Evolutionary conservation across 306 rosid species (phyloP), one percentile per base, ranked within the genome.

Genomic region (Vicia villosa): DNA sequence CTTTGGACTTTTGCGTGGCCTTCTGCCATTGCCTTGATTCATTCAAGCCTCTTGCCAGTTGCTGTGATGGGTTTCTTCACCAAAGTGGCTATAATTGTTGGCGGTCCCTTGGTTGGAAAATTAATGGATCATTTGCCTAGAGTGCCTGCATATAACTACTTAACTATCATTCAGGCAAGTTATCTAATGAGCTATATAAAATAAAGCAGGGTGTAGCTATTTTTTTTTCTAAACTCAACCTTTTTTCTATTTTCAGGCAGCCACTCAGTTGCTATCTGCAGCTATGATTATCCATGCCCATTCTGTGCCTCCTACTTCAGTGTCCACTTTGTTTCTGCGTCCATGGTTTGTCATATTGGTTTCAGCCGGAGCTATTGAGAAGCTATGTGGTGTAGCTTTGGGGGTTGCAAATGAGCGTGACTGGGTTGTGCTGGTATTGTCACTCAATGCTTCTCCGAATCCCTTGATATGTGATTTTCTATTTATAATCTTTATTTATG

Each of bases 1-100:
- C 87, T 91, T 77, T 95, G 99, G 99, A 89, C 79, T 85, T 95
- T 95, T 50, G 96, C 99, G 63, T 95, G 97, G 99, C 99, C 99
- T 80, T 89, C 97, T 63, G 91, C 99, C 56, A 91, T 95, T 60
- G 99, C 97, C 47, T 73, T 95, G 82, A 86, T 89, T 66, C 96
- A 95, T 76, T 88, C 97, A 17, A 95, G 99, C 83, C 97, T 95
- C 77, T 80, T 89, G 68, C 99, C 99, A 2, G 97, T 95, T 75
- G 99, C 97, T 17, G 86, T 89, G 50, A 86, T 91, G 83, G 91
- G 95, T 64, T 95, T 95, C 85, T 82, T 91, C 78, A 76, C 92
- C 37, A 91, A 91, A 91, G 92, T 91, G 82, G 80, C 79, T 34
- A 77, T 86, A 69, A 89, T 94, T 62, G 86, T 83, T 75, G 97